These are phyloP conservation scores for Plantago elongata DNA, from an alignment of 257 asterid genomes.

Conservation along the genomic window DNA sequence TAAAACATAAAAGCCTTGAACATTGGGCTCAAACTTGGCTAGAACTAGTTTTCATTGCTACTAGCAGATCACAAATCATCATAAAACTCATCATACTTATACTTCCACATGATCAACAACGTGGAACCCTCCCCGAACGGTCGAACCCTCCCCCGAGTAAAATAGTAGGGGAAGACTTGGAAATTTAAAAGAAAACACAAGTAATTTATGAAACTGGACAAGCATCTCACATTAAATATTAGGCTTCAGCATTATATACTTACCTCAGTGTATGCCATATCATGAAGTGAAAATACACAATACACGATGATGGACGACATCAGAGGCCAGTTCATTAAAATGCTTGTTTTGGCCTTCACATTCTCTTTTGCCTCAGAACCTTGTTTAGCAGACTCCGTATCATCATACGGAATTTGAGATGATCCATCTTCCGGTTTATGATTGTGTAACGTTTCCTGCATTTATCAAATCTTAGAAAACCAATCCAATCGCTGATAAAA, in stretches of 20 bases:
- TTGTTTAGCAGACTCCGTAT: slow-evolving; percentile 27
- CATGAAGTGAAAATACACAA: slow-evolving; percentile 80
- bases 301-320: slow-evolving; percentile 63
- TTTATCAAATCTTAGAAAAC: slow-evolving; percentile 5
- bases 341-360: slow-evolving; percentile 23
- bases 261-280: slow-evolving; percentile 90
- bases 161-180: background rate
- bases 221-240: background rate
- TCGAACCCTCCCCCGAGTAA: no score
- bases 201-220: background rate
- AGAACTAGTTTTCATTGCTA: background rate
- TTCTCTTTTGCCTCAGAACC: background rate
- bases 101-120: background rate
- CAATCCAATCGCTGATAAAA: no score
- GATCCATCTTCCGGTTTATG: background rate
- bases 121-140: no score
- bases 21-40: background rate
- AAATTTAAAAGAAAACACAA: background rate
- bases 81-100: background rate
- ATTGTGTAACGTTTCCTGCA: slow-evolving; percentile 12
- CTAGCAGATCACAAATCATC: background rate
- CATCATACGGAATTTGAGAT: background rate
- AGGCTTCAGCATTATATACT: background rate
- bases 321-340: slow-evolving; percentile 28
- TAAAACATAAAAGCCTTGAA: background rate